These are phyloP conservation scores for Fraxinus cuspidata DNA, from an alignment of 257 asterid species.

Conservation along the genomic window DNA sequence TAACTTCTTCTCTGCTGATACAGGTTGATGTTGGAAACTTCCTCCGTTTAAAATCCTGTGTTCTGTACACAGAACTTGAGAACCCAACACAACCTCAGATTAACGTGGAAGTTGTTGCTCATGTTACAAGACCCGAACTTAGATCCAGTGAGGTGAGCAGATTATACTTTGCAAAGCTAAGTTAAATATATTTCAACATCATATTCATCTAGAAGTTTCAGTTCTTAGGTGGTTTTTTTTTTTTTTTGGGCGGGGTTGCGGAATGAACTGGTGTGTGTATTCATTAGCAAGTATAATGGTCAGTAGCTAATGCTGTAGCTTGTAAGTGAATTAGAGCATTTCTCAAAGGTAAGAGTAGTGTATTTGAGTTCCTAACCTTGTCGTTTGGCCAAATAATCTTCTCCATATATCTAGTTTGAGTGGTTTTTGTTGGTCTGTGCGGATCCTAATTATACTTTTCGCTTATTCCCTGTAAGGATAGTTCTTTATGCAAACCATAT, in stretches of 20 bases:
- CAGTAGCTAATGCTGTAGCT: neutral
- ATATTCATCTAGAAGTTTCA: neutral
- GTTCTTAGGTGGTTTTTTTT: too few species aligned
- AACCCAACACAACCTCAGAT: constrained; percentile 61
- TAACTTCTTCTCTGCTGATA: constrained; percentile 21
- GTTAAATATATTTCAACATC: neutral
- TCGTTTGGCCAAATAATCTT: neutral
- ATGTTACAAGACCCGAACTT: constrained; percentile 80
- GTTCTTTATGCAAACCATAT: neutral
- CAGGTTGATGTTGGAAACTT: constrained; percentile 98
- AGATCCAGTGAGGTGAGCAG: constrained; percentile 76
- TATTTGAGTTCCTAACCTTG: neutral
- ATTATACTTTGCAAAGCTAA: neutral
- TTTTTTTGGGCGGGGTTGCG: neutral
- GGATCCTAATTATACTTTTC: neutral
- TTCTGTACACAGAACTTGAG: constrained; percentile 76
- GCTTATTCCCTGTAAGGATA: neutral
- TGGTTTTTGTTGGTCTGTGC: neutral
- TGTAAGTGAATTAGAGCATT: neutral
- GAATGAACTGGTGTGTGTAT: neutral
- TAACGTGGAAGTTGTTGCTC: constrained; percentile 92
- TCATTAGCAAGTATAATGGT: neutral
- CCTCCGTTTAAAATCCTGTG: constrained; percentile 85
- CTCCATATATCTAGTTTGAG: neutral
- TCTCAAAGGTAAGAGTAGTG: neutral